These are phyloP conservation scores for Ephemerocybe angulata DNA, from an alignment of 768 basidiomycete species.

Conservation along the genomic window DNA sequence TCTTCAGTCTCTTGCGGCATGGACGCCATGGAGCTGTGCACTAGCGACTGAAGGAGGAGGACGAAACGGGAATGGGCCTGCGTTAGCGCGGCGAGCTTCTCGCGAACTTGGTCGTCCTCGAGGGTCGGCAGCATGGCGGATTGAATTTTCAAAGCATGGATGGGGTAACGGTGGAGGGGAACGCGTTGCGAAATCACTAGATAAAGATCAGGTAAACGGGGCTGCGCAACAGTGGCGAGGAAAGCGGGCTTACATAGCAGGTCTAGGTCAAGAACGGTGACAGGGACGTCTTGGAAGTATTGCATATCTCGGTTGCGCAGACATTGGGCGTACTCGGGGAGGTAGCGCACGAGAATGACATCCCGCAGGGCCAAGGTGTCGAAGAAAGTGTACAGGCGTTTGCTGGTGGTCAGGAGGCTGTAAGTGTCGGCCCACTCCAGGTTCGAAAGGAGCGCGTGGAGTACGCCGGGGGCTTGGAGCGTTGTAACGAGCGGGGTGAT, in stretches of 20 bases:
- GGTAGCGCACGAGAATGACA: conserved; percentile 44
- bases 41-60: conserved; percentile 67
- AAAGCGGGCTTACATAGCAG: conserved; percentile 51
- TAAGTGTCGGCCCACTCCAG: conserved; percentile 38
- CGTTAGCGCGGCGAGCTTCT: conserved; percentile 44
- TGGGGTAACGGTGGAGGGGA: conserved; percentile 68
- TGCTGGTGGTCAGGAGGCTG: conserved; percentile 38
- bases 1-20: conserved; percentile 47
- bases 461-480: conserved; percentile 19
- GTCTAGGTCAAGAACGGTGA: conserved; percentile 58
- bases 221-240: conserved; percentile 10
- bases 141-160: conserved; percentile 56
- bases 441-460: conserved; percentile 26
- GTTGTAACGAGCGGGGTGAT: conserved; percentile 13
- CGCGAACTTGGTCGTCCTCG: conserved; percentile 30
- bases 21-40: conserved; percentile 55
- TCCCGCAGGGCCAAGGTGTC: conserved; percentile 27
- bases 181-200: conserved; percentile 63
- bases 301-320: conserved; percentile 38
- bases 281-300: conserved; percentile 42
- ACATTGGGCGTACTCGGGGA: conserved; percentile 54
- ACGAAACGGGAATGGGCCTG: conserved; percentile 73
- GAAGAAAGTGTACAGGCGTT: conserved; percentile 28
- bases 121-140: conserved; percentile 32
- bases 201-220: conserved; percentile 8